These are phyloP conservation scores for Cytospora paraplurivora DNA, from an alignment of 2,329 filamentous ascomycete genomes.

Conservation along the genomic window DNA sequence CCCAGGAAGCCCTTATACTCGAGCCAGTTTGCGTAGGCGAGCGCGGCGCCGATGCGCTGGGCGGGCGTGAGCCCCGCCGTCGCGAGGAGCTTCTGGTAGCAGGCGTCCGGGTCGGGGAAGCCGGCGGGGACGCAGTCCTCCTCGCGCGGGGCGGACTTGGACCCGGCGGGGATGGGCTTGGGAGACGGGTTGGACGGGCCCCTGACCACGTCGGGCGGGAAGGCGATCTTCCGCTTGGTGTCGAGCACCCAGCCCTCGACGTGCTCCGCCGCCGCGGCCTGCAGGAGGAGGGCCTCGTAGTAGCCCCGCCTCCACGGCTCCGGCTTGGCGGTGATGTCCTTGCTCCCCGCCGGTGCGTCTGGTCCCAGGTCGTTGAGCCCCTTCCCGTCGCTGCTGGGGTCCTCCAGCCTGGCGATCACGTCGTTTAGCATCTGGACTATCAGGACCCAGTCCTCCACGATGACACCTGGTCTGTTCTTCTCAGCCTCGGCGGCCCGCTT, in stretches of 20 bases:
- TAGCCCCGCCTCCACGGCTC: constrained; percentile 88
- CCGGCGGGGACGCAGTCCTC: constrained; percentile 69
- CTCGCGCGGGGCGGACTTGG: constrained; percentile 66
- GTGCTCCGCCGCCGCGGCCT: constrained; percentile 75
- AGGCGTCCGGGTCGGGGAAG: constrained; percentile 71
- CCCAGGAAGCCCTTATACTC: constrained; percentile 71
- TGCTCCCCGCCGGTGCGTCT: constrained; percentile 49
- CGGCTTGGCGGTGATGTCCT: constrained; percentile 73
- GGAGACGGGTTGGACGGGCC: constrained; percentile 85
- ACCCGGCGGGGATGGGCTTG: constrained; percentile 67
- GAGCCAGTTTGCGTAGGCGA: constrained; percentile 83
- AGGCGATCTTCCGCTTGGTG: constrained; percentile 64
- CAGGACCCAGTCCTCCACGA: constrained; percentile 67
- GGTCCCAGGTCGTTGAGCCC: constrained; percentile 61
- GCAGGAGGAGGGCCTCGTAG: constrained; percentile 77
- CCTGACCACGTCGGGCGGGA: constrained; percentile 71
- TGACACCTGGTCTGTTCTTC: constrained; percentile 57
- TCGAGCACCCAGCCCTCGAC: constrained; percentile 79
- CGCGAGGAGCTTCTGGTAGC: constrained; percentile 80
- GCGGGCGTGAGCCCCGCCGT: constrained; percentile 77
- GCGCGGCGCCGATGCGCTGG: constrained; percentile 78
- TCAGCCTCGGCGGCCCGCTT: constrained; percentile 66
- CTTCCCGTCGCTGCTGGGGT: constrained; percentile 67
- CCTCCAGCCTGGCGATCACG: constrained; percentile 68
- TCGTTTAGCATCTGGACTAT: constrained; percentile 62